A percentile compares a stretch with the other conserved stretches of the same genome.
These are phyloP conservation scores for Teunomyces funiuensis DNA, from an alignment of 805 yeast genomes.

Conservation along the genomic window DNA sequence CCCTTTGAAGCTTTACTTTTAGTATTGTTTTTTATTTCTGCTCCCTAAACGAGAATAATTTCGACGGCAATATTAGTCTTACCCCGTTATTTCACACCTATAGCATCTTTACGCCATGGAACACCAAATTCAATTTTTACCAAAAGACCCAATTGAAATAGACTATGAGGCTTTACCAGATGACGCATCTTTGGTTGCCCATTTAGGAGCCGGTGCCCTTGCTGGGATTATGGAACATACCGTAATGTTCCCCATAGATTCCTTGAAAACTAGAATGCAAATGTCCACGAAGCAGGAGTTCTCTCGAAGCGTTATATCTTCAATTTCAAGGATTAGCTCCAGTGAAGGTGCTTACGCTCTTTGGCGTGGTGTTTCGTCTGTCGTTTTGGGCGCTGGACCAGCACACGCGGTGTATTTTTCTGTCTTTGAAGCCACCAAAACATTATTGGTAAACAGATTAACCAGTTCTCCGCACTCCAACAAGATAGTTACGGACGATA, in stretches of 20 bases:
- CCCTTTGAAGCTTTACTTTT: not conserved
- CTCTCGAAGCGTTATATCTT: constrained; percentile 53
- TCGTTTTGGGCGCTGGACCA: constrained; percentile 97
- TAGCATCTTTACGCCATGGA: constrained; percentile 17
- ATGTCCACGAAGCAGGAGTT: constrained; percentile 30
- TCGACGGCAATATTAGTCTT: not conserved
- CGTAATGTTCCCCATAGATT: constrained; percentile 94
- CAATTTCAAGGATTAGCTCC: constrained; percentile 75
- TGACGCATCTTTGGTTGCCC: constrained; percentile 77
- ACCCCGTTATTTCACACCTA: constrained; percentile 1
- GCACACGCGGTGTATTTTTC: constrained; percentile 96
- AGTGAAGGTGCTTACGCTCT: constrained; percentile 85
- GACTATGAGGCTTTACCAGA: constrained; percentile 94
- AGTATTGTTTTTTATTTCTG: not conserved
- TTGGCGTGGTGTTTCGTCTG: constrained; percentile 93
- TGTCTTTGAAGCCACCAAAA: constrained; percentile 84
- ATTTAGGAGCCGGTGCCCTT: constrained; percentile 90
- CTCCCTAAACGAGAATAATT: not conserved
- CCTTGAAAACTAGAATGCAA: constrained; percentile 96
- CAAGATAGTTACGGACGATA: constrained; percentile 54
- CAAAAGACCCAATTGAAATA: constrained; percentile 48
- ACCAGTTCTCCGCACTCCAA: constrained; percentile 34
- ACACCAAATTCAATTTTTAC: constrained; percentile 22
- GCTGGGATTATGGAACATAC: constrained; percentile 99
- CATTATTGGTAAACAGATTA: constrained; percentile 47